A percentile compares a stretch with the other conserved stretches of the same genome.
Evolutionary conservation across 2,329 filamentous ascomycete genomes (phyloP).

Genomic region (Ceratocystis diversiconidia): DNA sequence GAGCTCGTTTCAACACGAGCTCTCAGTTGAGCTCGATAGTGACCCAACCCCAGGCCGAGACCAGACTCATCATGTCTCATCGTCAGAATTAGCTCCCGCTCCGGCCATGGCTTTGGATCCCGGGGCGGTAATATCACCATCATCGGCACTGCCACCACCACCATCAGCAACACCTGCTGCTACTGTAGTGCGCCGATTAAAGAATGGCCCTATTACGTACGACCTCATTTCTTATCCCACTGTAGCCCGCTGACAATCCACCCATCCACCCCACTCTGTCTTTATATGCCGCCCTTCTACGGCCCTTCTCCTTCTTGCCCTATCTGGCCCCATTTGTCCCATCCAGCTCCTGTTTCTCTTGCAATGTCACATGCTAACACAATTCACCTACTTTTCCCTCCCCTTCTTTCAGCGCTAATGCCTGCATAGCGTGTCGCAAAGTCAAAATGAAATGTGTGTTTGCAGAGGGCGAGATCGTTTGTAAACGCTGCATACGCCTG

Average conservation of each 20-base stretch:
- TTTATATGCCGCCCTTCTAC: not conserved
- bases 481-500: slow-evolving; percentile 28
- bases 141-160: not conserved
- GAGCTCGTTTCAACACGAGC: slow-evolving; percentile 7
- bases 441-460: slow-evolving; percentile 29
- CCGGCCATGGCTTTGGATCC: not conserved
- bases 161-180: not conserved
- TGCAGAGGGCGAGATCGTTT: slow-evolving; percentile 21
- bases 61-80: not conserved
- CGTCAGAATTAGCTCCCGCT: not conserved
- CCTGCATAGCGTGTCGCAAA: slow-evolving; percentile 28
- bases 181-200: slow-evolving; percentile 10
- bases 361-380: not conserved
- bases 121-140: not conserved
- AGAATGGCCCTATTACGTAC: slow-evolving; percentile 18
- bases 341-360: not conserved
- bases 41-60: not conserved
- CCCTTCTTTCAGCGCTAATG: slow-evolving; percentile 19
- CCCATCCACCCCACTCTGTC: not conserved
- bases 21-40: not conserved
- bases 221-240: slow-evolving; percentile 1
- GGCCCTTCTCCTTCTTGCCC: not conserved
- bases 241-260: not conserved
- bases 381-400: not conserved
- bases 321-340: not conserved